Conservation (phyloP, 2,329 filamentous ascomycete genomes). For the Esteya vermicola region DNA sequence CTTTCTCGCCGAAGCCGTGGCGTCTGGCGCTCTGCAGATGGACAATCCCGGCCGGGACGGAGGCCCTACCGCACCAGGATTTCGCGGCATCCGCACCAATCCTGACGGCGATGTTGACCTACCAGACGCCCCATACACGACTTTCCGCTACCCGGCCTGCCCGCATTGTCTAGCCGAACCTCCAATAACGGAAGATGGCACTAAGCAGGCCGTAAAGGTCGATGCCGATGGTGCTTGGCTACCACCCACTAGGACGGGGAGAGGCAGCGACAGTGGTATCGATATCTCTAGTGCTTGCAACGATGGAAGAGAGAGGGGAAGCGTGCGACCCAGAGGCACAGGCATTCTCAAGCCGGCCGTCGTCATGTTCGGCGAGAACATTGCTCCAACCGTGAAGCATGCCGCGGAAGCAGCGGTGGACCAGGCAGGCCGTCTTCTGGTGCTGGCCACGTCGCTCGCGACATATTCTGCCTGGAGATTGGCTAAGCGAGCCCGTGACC, state of each 20-base stretch:
- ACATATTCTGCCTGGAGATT: slow-evolving; percentile 93
- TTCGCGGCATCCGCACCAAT: slow-evolving; percentile 60
- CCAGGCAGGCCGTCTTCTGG: slow-evolving; percentile 56
- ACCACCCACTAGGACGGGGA: too few relatives aligned
- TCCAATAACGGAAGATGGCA: slow-evolving; percentile 38
- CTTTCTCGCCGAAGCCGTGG: slow-evolving; percentile 59
- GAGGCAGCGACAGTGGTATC: too few relatives aligned
- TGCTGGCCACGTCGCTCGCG: slow-evolving; percentile 80
- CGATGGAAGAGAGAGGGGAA: neutral
- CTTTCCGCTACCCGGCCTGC: slow-evolving; percentile 84
- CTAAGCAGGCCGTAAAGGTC: slow-evolving; percentile 44
- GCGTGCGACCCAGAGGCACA: slow-evolving; percentile 27
- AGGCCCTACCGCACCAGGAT: neutral
- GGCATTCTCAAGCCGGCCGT: slow-evolving; percentile 88
- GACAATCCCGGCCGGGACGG: slow-evolving; percentile 60
- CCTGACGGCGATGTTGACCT: slow-evolving; percentile 92
- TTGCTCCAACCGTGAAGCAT: slow-evolving; percentile 51
- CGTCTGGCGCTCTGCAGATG: slow-evolving; percentile 60
- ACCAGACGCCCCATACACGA: slow-evolving; percentile 72
- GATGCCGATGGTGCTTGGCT: slow-evolving; percentile 78
- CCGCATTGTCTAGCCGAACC: slow-evolving; percentile 60
- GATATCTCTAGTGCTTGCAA: slow-evolving; percentile 17
- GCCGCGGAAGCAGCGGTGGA: slow-evolving; percentile 73
- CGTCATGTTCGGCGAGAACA: slow-evolving; percentile 92
- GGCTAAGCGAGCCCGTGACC: slow-evolving; percentile 68